Evolutionary conservation across 2,329 filamentous ascomycete genomes (phyloP), one percentile per base, ranked within the genome.

Genomic region (Colletotrichum brevisporum): DNA sequence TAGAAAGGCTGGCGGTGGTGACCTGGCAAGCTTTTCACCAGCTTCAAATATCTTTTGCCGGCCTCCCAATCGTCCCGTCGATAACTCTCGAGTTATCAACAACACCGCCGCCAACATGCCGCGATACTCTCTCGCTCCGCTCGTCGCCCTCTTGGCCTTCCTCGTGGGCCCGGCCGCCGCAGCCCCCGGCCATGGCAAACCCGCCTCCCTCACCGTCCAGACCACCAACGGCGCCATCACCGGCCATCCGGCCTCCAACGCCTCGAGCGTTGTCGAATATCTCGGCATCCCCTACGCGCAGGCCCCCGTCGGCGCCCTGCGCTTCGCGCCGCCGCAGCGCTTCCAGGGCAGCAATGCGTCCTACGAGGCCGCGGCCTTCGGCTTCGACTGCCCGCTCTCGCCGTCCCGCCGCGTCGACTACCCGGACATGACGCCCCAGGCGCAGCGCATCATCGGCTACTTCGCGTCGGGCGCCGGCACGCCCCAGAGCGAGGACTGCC

Each of bases 401-500:
- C 58, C 73, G 4, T 74, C 73, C 8, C 67, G 67, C 10, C 66
- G 74, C 1, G 68, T 76, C n/a, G 62, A 74, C 50, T 75, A 74
- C 27, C 76, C 74, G 0, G 73, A 70, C 15, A 74, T 79, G 55
- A 79, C 76, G 5, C 71, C 76, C 5, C 77, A 79, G 64, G 76
- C 77, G 0, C 77, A 74, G 68, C 71, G 64, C 3, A 72, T 76
- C 45, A 62, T 77, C 18, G 39, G 51, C 6, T 69, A 62, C 24
- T 68, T 68, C 31, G 66, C 66, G 6, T 68, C 66, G 2, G 41
- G 26, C 1, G 61, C 66, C 0, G 74, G 74, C 8, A 75, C 75
- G 13, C 64, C 74, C 4, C 69, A 76, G 53, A 75, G 75, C 58
- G 80, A 83, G 61, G 81, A 83, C 63, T 83, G 81, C 36, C 68